These are phyloP conservation scores for Arthrinium puccinioides DNA, from an alignment of 2,329 filamentous ascomycete species.

Conservation along the genomic window DNA sequence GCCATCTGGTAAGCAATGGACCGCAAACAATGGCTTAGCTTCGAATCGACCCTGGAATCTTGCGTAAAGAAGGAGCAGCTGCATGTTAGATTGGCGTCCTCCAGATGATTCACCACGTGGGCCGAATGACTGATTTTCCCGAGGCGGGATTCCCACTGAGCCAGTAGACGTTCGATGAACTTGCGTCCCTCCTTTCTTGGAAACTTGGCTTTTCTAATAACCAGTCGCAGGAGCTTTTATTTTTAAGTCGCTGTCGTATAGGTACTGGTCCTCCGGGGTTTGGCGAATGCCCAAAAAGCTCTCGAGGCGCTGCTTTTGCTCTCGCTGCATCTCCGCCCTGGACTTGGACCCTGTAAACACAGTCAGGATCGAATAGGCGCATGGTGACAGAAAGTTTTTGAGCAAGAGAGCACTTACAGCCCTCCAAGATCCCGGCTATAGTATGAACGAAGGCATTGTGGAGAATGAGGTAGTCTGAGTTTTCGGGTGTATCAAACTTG, in stretches of 20 bases:
- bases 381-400: not conserved
- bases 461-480: constrained; percentile 19
- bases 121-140: constrained; percentile 7
- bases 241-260: not conserved
- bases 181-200: not conserved
- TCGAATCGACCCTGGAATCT: constrained; percentile 7
- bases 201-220: not conserved
- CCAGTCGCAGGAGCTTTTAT: constrained; percentile 1
- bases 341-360: too few species aligned
- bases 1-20: constrained; percentile 28
- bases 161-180: constrained; percentile 14
- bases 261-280: not conserved
- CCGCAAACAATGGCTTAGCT: constrained; percentile 10
- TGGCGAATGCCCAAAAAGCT: not conserved
- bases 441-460: constrained; percentile 14
- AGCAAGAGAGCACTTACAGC: constrained; percentile 5
- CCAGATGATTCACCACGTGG: constrained; percentile 6
- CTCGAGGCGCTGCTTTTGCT: not conserved
- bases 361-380: too few species aligned
- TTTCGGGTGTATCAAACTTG: constrained; percentile 19
- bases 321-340: not conserved
- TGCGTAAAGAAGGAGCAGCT: constrained; percentile 14
- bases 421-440: constrained; percentile 10
- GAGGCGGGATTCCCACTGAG: constrained; percentile 17
- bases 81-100: constrained; percentile 6